phyloP scores from a whole-genome alignment of 2,329 filamentous ascomycete genomes.

The Colletotrichum lindemuthianum region DNA sequence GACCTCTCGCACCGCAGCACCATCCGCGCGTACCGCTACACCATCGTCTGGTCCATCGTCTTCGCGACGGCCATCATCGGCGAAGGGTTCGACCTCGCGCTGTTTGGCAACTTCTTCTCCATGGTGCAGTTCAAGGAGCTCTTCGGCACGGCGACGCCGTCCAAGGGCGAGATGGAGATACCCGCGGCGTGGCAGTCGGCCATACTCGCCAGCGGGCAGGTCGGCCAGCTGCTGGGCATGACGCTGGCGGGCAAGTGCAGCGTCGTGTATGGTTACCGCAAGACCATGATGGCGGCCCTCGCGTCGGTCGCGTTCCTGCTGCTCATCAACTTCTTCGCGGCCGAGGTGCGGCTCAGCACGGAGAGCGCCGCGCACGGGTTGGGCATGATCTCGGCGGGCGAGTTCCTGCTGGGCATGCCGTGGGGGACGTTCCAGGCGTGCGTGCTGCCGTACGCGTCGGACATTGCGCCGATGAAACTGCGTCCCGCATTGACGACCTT shows the following conservation, averaged over 20 bases:
- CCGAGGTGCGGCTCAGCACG: conserved; percentile 39
- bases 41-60: conserved; percentile 35
- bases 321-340: conserved; percentile 26
- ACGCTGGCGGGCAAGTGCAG: conserved; percentile 15
- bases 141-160: conserved; percentile 40
- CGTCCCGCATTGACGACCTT: conserved; percentile 50
- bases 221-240: conserved; percentile 23
- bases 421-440: conserved; percentile 48
- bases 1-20: conserved; percentile 3
- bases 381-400: conserved; percentile 44
- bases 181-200: conserved; percentile 54
- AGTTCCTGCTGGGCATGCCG: conserved; percentile 49
- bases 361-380: conserved; percentile 46
- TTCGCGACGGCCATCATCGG: conserved; percentile 36
- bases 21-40: conserved; percentile 9
- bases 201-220: conserved; percentile 16
- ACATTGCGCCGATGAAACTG: conserved; percentile 45
- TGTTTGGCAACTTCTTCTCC: conserved; percentile 47
- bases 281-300: conserved; percentile 24
- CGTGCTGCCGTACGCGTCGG: conserved; percentile 50
- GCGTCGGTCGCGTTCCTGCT: conserved; percentile 18
- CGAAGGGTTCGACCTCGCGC: conserved; percentile 45
- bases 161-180: conserved; percentile 47
- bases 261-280: conserved; percentile 25
- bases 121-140: conserved; percentile 41